Evolutionary conservation across 2,329 filamentous ascomycete species (phyloP).

Genomic region (Metarhizium humberi): DNA sequence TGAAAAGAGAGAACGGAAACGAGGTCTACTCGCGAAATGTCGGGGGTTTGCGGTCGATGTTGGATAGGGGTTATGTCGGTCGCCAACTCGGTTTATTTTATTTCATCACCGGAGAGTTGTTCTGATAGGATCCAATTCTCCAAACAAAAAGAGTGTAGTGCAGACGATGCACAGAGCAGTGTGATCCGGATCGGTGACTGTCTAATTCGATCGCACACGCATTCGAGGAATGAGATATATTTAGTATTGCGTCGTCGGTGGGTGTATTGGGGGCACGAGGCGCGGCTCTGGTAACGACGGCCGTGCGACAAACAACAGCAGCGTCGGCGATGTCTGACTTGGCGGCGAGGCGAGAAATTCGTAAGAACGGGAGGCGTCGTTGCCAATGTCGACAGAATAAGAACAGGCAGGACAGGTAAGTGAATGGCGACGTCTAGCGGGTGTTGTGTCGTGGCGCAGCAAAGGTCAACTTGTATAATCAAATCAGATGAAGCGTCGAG

Average conservation of each 20-base stretch:
- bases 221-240: not conserved
- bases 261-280: not conserved
- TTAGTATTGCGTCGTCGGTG: not conserved
- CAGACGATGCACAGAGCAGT: not conserved
- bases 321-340: not conserved
- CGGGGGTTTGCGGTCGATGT: not conserved
- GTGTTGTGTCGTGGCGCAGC: not conserved
- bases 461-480: not conserved
- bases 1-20: not conserved
- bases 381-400: not conserved
- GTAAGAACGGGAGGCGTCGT: not conserved
- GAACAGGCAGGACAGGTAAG: not conserved
- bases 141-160: too few relatives aligned
- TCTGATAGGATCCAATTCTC: too few relatives aligned
- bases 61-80: not conserved
- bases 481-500: not conserved
- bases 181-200: not conserved
- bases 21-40: not conserved
- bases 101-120: not conserved
- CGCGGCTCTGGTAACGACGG: not conserved
- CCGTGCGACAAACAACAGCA: not conserved
- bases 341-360: not conserved
- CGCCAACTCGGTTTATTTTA: not conserved
- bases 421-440: not conserved
- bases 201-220: not conserved